Evolutionary conservation across 2,329 filamentous ascomycete species (phyloP), one percentile per base, ranked within the genome.

Genomic region (Phialophora expanda): DNA sequence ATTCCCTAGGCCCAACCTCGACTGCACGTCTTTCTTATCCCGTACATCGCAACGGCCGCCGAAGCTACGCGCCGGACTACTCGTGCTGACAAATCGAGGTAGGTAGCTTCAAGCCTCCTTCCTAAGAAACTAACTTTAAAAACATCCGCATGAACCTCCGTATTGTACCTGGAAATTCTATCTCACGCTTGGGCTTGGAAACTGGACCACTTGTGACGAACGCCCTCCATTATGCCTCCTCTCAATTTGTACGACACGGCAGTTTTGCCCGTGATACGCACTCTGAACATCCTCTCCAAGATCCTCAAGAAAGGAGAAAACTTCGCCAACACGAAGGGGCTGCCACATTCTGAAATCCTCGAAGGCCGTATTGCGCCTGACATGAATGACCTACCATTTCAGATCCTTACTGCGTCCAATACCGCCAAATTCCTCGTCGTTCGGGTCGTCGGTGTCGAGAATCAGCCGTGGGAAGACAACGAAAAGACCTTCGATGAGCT

Each of bases 401-500:
- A 87, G 71, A 75, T 86, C 72, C 78, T 83, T 63, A 73, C 74
- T 50, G 69, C 76, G 63, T 79, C 76, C 71, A 79, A 83, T 72
- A 74, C 75, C 1, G 76, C 80, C 44, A 82, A 82, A 64, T 74
- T 75, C 62, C 69, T 79, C 41, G 75, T 78, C 24, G 68, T 73
- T 1, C 79, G 81, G 53, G 69, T 83, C 54, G 78, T 74, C 2
- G 76, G 76, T 38, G 69, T 74, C 44, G 75, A 78, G 14, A 62
- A 71, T 17, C 69, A 77, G 8, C 54, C 69, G 0, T 71, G 80
- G 11, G 75, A 77, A 1, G 80, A 84, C 66, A 76, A 77, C 28
- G 80, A 85, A 70, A 80, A 75, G 38, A 84, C 83, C 0, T 83
- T 86, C 57, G 75, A 76, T 0, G 79, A 85, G 26, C 72, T 87